phyloP scores from a whole-genome alignment of 2,329 filamentous ascomycete genomes.

The Ophiocordyceps robertsii region DNA sequence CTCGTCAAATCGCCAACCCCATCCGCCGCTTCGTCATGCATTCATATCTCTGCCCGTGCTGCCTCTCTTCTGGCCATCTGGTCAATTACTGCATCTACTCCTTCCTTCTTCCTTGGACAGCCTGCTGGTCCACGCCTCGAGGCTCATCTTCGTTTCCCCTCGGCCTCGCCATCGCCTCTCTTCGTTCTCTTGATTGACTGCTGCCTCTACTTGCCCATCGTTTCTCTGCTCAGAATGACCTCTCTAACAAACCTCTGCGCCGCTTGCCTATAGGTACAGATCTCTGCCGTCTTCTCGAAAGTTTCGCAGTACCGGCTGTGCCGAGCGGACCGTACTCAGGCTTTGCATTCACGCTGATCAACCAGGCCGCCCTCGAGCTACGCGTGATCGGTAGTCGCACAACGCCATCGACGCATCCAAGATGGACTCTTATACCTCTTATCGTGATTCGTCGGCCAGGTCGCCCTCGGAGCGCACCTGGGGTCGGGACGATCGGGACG shows the following conservation, averaged over 20 bases:
- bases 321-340: not conserved
- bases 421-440: constrained; percentile 43
- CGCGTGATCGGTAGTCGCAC: not conserved
- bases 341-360: not conserved
- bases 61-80: constrained; percentile 5
- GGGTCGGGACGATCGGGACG: constrained; percentile 38
- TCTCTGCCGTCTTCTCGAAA: constrained; percentile 8
- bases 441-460: constrained; percentile 36
- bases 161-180: not conserved
- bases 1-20: constrained; percentile 4
- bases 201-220: constrained; percentile 12
- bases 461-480: constrained; percentile 41
- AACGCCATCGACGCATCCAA: constrained; percentile 1
- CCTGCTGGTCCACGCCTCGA: constrained; percentile 2
- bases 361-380: not conserved
- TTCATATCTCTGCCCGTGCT: not conserved
- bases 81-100: not conserved
- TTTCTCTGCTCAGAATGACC: constrained; percentile 24
- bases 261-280: constrained; percentile 33
- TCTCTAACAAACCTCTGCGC: constrained; percentile 42
- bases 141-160: not conserved
- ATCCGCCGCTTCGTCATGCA: constrained; percentile 1
- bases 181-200: constrained; percentile 1
- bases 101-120: constrained; percentile 7
- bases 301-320: constrained; percentile 1